A percentile compares a stretch with the other conserved stretches of the same genome.
phyloP scores from a whole-genome alignment of 2,329 filamentous ascomycete species.

The Neobulgaria alba region DNA sequence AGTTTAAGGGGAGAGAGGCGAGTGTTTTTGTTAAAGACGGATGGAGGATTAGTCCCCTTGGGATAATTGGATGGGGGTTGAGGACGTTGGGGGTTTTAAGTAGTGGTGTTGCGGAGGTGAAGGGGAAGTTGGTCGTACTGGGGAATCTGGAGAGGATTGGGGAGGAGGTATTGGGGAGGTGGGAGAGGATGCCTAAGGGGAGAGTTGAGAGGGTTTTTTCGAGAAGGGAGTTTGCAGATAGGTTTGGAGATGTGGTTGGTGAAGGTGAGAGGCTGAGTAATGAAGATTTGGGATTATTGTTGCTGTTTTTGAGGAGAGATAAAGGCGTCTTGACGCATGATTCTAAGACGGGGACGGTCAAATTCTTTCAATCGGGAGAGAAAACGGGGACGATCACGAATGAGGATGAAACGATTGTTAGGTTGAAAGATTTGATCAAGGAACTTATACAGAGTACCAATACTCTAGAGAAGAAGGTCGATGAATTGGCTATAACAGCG shows the following conservation, averaged over 20 bases:
- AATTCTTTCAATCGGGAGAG: conserved; percentile 53
- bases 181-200: conserved; percentile 27
- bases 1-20: conserved; percentile 56
- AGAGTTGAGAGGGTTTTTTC: conserved; percentile 62
- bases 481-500: conserved; percentile 55
- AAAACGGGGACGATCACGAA: conserved; percentile 49
- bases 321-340: conserved; percentile 51
- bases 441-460: conserved; percentile 66
- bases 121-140: conserved; percentile 57
- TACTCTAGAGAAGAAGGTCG: conserved; percentile 57
- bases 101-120: conserved; percentile 39
- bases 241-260: conserved; percentile 46
- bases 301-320: conserved; percentile 62
- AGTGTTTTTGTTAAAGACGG: conserved; percentile 69
- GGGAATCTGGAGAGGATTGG: conserved; percentile 52
- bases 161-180: conserved; percentile 42
- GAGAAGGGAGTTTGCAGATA: conserved; percentile 52
- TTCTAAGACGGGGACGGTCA: conserved; percentile 52
- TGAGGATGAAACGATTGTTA: conserved; percentile 75
- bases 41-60: conserved; percentile 54
- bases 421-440: conserved; percentile 69
- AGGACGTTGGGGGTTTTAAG: conserved; percentile 56
- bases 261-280: conserved; percentile 45
- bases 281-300: conserved; percentile 59
- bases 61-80: conserved; percentile 66